Evolutionary conservation across 2,329 filamentous ascomycete genomes (phyloP).

Genomic region (Apiospora koreana): DNA sequence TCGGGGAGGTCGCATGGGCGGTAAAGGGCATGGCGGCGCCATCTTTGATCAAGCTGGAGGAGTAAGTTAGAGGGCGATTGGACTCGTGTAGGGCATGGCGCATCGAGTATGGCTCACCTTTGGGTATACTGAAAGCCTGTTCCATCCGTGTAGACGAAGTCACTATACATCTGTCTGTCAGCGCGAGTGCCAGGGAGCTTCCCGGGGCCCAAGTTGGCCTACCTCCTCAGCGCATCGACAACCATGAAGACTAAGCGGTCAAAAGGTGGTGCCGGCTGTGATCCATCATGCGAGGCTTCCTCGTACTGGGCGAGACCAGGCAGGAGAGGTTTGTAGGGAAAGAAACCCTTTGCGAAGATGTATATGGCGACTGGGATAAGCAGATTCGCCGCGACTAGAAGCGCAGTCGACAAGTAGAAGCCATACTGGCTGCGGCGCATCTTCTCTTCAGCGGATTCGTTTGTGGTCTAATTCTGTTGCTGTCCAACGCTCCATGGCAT

Average conservation of each 20-base stretch:
- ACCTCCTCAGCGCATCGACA: constrained; percentile 91
- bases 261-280: constrained; percentile 69
- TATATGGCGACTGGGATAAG: constrained; percentile 74
- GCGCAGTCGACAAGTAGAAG: constrained; percentile 32
- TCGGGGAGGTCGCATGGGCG: constrained; percentile 92
- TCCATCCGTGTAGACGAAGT: constrained; percentile 82
- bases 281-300: constrained; percentile 49
- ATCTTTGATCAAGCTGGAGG: constrained; percentile 72
- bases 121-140: constrained; percentile 90
- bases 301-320: constrained; percentile 77
- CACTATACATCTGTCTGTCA: constrained; percentile 51
- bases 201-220: constrained; percentile 23
- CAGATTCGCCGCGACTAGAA: constrained; percentile 70
- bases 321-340: constrained; percentile 94
- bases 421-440: constrained; percentile 25
- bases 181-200: neutral
- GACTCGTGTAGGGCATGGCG: neutral
- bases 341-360: constrained; percentile 88
- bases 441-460: constrained; percentile 3
- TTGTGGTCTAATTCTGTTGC: neutral
- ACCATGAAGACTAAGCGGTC: constrained; percentile 96
- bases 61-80: neutral
- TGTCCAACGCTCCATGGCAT: neutral
- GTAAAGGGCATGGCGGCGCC: constrained; percentile 91
- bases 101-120: constrained; percentile 55